Base-by-base conservation (phyloP, 768 basidiomycete species). In the Termitomyces sp. region DNA sequence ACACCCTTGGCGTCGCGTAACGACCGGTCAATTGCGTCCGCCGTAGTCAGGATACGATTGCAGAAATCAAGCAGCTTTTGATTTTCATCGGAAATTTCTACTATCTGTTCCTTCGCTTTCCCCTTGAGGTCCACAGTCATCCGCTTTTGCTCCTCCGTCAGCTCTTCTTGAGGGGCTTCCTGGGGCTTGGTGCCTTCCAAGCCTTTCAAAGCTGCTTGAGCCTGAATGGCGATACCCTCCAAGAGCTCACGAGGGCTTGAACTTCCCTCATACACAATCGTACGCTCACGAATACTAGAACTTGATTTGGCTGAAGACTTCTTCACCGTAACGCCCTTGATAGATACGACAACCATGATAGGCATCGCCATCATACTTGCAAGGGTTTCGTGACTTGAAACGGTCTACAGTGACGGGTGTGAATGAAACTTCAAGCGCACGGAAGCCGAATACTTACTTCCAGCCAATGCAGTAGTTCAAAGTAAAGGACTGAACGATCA, bases 321-420 rank as follows among this genome's bases (percentile, higher is more conserved):
- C 76, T 82, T 86, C n/a, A 83, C 75, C 4, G 77, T 76, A n/a
- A 85, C 74, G 6, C 80, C 75, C 68, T 88, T 89, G 52, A 85
- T 80, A 20, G 88, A 88, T 5, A 81, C 77, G 20, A 85, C 82
- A n/a, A 86, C 85, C 93, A 95, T 95, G 68, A 92, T 93, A 6
- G 94, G 93, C 93, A 95, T 96, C 1, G 92, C 93, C 85, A 96
- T 92, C 89, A 95, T 95, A 60, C 90, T 92, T 16, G 93, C 93
- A 40, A 97, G 74, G 5, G 93, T 89, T 77, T 96, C 95, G 61
- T 97, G 95, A 63, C 87, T 88, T 6, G 94, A 95, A 46, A 98
- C 89, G 0, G 91, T 93, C 95, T 97, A 55, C 18, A 59, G 48
- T 39, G 54, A 24, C 42, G 4, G 12, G 12, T 32, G 39, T 26